phyloP scores from a whole-genome alignment of 2,329 filamentous ascomycete species.

The Plenodomus tracheiphilus region DNA sequence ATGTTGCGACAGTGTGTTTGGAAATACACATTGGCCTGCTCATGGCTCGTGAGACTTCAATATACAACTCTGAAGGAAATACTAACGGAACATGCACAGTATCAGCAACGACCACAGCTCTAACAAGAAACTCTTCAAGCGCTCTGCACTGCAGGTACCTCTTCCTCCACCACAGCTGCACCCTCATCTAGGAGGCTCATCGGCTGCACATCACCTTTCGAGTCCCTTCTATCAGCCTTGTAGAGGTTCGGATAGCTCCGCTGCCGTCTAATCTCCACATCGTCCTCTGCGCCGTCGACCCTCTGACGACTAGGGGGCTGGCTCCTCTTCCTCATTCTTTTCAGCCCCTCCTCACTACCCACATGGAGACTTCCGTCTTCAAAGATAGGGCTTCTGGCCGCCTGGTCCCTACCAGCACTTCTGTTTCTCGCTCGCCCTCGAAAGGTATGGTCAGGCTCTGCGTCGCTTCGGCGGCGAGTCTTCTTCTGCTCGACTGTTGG shows the following conservation, averaged over 20 bases:
- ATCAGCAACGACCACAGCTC: too few species aligned
- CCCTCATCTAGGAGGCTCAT: not conserved
- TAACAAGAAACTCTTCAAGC: too few species aligned
- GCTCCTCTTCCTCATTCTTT: conserved; percentile 37
- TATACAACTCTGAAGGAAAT: too few species aligned
- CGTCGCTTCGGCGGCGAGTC: conserved; percentile 38
- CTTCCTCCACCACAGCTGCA: not conserved
- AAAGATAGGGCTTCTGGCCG: conserved; percentile 26
- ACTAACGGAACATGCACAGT: too few species aligned
- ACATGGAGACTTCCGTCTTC: conserved; percentile 26
- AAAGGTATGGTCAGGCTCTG: conserved; percentile 41
- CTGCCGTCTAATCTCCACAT: conserved; percentile 36
- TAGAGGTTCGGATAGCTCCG: conserved; percentile 44
- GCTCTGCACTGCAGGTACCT: too few species aligned
- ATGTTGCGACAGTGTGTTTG: too few species aligned
- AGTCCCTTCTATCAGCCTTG: conserved; percentile 21
- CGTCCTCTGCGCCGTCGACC: conserved; percentile 18
- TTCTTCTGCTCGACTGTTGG: conserved; percentile 26
- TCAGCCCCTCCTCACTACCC: conserved; percentile 29
- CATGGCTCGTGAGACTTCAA: too few species aligned
- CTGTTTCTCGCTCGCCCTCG: conserved; percentile 36
- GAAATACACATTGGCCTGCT: too few species aligned
- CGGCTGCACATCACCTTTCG: conserved; percentile 4
- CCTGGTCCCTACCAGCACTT: conserved; percentile 22
- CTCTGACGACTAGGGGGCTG: conserved; percentile 40